phyloP scores from a whole-genome alignment of 1,139 yeast genomes.

The Hemisphaericaspora subhashii region DNA sequence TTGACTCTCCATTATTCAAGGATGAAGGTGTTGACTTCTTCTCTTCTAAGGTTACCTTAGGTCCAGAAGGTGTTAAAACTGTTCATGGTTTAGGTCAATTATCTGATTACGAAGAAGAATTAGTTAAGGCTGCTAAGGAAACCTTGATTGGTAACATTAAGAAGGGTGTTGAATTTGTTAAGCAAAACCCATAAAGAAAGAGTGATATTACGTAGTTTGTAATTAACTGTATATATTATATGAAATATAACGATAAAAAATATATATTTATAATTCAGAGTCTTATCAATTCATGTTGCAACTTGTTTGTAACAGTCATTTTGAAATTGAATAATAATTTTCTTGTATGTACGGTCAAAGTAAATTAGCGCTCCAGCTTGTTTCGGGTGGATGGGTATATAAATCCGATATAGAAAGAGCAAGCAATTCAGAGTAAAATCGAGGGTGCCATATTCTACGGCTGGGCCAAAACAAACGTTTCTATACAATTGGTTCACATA shows the following conservation, averaged over 20 bases:
- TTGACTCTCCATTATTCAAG: conserved; percentile 50
- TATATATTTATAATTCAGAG: not conserved
- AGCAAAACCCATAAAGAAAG: conserved; percentile 46
- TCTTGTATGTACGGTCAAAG: too few relatives aligned
- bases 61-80: conserved; percentile 55
- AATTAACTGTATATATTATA: conserved; percentile 2
- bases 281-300: too few relatives aligned
- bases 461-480: too few relatives aligned
- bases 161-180: conserved; percentile 59
- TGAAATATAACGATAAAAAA: not conserved
- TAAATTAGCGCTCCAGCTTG: too few relatives aligned
- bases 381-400: too few relatives aligned
- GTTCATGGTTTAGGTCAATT: conserved; percentile 58
- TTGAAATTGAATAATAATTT: too few relatives aligned
- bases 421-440: too few relatives aligned
- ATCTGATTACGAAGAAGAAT: conserved; percentile 56
- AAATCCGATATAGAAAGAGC: too few relatives aligned
- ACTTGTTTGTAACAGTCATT: too few relatives aligned
- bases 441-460: too few relatives aligned
- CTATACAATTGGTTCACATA: too few relatives aligned
- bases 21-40: conserved; percentile 57
- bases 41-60: conserved; percentile 64
- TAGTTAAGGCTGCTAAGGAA: conserved; percentile 54
- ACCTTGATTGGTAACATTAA: conserved; percentile 57
- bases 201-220: not conserved